Evolutionary conservation across 495 filamentous ascomycete species (phyloP).

Genomic region (Filosporella fistucella): DNA sequence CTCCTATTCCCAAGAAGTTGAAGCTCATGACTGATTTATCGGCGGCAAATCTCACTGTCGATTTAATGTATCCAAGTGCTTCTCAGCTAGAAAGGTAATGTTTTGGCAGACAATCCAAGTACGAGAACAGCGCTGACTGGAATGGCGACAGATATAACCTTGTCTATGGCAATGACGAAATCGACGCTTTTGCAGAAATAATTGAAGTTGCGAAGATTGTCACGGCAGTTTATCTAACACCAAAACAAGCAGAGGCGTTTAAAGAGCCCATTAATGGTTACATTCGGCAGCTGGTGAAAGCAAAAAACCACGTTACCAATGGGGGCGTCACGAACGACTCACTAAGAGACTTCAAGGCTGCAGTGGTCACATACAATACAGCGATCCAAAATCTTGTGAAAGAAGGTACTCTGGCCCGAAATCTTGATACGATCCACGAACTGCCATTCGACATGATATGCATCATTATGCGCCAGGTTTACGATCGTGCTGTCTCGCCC

Average conservation of each 20-base stretch:
- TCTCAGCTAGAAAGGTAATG: constrained; percentile 67
- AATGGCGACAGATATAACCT: constrained; percentile 62
- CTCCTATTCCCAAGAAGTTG: constrained; percentile 43
- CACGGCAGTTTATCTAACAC: constrained; percentile 66
- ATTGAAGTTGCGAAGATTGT: constrained; percentile 71
- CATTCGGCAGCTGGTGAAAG: constrained; percentile 64
- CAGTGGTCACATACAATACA: constrained; percentile 73
- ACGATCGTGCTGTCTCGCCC: constrained; percentile 88
- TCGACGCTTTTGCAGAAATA: constrained; percentile 83
- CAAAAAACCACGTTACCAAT: constrained; percentile 32
- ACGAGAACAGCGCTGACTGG: no score
- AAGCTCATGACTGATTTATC: constrained; percentile 38
- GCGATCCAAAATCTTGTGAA: constrained; percentile 52
- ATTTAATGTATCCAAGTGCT: constrained; percentile 69
- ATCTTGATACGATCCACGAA: constrained; percentile 58
- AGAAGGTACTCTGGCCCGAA: constrained; percentile 63
- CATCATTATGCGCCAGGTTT: constrained; percentile 81
- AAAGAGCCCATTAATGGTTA: constrained; percentile 70
- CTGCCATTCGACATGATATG: constrained; percentile 68
- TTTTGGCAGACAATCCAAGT: no score
- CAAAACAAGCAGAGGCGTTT: constrained; percentile 58
- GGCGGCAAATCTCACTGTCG: constrained; percentile 40
- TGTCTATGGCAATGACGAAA: constrained; percentile 73
- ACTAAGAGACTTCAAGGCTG: constrained; percentile 61
- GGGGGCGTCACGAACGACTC: constrained; percentile 1